Base-by-base conservation (phyloP, 306 rosid genomes). In the Sicyos edulis region DNA sequence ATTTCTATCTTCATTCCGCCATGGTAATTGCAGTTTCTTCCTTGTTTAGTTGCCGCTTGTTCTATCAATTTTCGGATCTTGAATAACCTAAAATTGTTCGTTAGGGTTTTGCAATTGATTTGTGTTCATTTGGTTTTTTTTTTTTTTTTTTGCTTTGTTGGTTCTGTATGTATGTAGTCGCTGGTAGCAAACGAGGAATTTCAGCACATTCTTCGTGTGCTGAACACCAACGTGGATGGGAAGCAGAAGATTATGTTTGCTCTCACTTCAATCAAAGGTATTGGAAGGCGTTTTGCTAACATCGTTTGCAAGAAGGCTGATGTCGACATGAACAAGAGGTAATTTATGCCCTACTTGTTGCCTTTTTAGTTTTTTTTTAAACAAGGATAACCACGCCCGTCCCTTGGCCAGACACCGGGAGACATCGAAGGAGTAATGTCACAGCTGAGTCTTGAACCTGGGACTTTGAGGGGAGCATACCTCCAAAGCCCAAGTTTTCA, bases 291-390 rank as follows among this genome's bases (percentile, higher is more conserved):
- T 63, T 53, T 74, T 7, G 78, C 78, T 42, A 74, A 74, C 54
- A 74, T 74, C 42, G 78, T 74, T 3, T 75, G 78, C 15, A 75
- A 75, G 62, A 75, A 75, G 68, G 78, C 78, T 6, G 78, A 75
- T 75, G 78, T 75, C 13, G 78, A 75, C 62, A 75, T 75, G 78
- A 75, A 75, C 78, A 75, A 75, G 72, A 63, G 78, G 78, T 75
- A 26, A n/a, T n/a, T n/a, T n/a, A n/a, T n/a, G n/a, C n/a, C n/a
- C n/a, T n/a, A n/a, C n/a, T n/a, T n/a, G n/a, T n/a, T n/a, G n/a
- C n/a, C n/a, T n/a, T n/a, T n/a, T n/a, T n/a, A n/a, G n/a, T n/a
- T n/a, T n/a, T n/a, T n/a, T n/a, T n/a, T n/a, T n/a, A n/a, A n/a
- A n/a, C n/a, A n/a, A n/a, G n/a, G n/a, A n/a, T n/a, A n/a, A n/a